phyloP scores from a whole-genome alignment of 176 grass and related monocot species.

The Oryza australiensis region DNA sequence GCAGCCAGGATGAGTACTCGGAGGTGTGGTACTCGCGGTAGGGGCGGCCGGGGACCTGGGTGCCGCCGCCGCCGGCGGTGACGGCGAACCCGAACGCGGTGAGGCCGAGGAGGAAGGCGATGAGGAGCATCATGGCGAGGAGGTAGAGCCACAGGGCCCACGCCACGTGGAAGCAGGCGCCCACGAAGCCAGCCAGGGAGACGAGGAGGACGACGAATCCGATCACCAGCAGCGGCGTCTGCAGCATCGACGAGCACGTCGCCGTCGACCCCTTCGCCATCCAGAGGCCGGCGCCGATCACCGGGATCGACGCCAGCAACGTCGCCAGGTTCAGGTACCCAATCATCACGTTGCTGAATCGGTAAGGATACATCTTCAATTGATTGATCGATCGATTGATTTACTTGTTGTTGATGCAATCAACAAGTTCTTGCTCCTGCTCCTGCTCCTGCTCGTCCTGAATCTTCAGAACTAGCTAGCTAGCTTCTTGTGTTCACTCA shows the following conservation, averaged over 20 bases:
- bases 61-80: conserved; percentile 70
- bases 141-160: conserved; percentile 95
- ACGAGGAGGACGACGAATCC: conserved; percentile 77
- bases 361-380: conserved; percentile 49
- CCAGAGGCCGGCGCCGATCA: conserved; percentile 88
- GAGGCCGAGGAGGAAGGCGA: conserved; percentile 61
- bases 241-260: conserved; percentile 76
- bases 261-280: conserved; percentile 56
- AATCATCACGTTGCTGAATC: conserved; percentile 76
- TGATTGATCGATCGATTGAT: not conserved
- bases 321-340: conserved; percentile 88
- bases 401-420: not conserved
- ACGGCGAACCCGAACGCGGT: conserved; percentile 84
- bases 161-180: conserved; percentile 86
- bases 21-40: conserved; percentile 79
- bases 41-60: conserved; percentile 53
- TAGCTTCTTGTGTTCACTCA: conserved; percentile 23
- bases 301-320: conserved; percentile 78
- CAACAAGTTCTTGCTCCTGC: not conserved
- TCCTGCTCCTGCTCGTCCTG: conserved; percentile 15
- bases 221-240: conserved; percentile 75
- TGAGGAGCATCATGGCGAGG: conserved; percentile 64
- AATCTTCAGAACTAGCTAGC: not conserved
- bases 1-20: conserved; percentile 76
- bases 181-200: conserved; percentile 86